Conservation (phyloP, 164 flowering plant species). For the grape (Vitis vinifera) region ASM3070453v1 NC_081811.1:22091001-22091500, state of each 20-base stretch:
- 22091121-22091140: slow-evolving; percentile 67
- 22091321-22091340: neutral
- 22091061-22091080: slow-evolving; percentile 26
- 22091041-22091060: slow-evolving; percentile 26
- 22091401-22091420: too few relatives aligned
- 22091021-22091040: slow-evolving; percentile 18
- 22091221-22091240: slow-evolving; percentile 69
- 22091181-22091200: slow-evolving; percentile 79
- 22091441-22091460: too few relatives aligned
- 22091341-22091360: neutral
- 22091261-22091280: slow-evolving; percentile 71
- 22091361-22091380: too few relatives aligned
- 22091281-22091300: slow-evolving; percentile 79
- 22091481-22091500: neutral
- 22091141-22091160: slow-evolving; percentile 73
- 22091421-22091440: too few relatives aligned
- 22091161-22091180: slow-evolving; percentile 65
- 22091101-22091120: slow-evolving; percentile 91
- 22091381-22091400: neutral
- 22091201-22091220: slow-evolving; percentile 56
- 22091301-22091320: neutral
- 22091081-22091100: slow-evolving; percentile 64
- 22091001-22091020: slow-evolving; percentile 22
- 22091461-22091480: too few relatives aligned
- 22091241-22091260: slow-evolving; percentile 62